These are phyloP conservation scores for Linum tenue DNA, from an alignment of 345 rosid genomes.

Conservation along the genomic window DNA sequence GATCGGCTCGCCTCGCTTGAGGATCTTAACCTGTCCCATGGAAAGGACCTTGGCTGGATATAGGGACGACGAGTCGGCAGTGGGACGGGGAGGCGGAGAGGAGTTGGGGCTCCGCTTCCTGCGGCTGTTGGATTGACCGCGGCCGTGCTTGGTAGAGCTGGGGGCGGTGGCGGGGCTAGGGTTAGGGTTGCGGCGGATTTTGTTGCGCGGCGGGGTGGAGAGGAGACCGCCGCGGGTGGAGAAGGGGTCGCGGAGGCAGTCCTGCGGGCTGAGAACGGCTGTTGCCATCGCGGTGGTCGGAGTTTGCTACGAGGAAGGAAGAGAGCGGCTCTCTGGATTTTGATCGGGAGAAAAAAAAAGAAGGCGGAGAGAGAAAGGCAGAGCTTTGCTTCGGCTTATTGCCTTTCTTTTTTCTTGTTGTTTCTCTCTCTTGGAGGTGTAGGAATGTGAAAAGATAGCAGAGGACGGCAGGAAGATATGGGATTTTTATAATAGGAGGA, in stretches of 20 bases:
- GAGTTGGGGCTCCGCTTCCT: slow-evolving; percentile 33
- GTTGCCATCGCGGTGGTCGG: slow-evolving; percentile 38
- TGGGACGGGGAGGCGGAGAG: slow-evolving; percentile 18
- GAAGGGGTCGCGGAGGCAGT: slow-evolving; percentile 28
- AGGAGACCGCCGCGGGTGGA: slow-evolving; percentile 17
- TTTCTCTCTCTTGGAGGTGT: background rate
- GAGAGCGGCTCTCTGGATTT: background rate
- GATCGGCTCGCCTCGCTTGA: slow-evolving; percentile 27
- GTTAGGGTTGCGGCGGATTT: slow-evolving; percentile 16
- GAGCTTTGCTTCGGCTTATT: background rate
- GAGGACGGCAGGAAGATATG: too few species aligned
- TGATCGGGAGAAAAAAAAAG: background rate
- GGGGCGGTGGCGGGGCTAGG: slow-evolving; percentile 7
- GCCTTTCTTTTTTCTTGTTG: background rate
- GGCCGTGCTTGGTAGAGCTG: slow-evolving; percentile 8
- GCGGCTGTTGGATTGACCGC: slow-evolving; percentile 28
- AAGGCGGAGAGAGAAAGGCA: slow-evolving; percentile 4
- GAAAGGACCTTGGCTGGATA: slow-evolving; percentile 16
- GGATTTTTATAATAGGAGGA: too few species aligned
- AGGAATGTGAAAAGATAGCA: background rate
- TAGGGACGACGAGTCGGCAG: background rate
- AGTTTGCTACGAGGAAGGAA: background rate
- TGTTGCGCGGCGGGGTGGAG: slow-evolving; percentile 23
- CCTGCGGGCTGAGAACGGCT: slow-evolving; percentile 52
- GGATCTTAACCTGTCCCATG: slow-evolving; percentile 51